These are phyloP conservation scores for Ascochyta rabiei DNA, from an alignment of 2,329 filamentous ascomycete species.

Conservation along the genomic window DNA sequence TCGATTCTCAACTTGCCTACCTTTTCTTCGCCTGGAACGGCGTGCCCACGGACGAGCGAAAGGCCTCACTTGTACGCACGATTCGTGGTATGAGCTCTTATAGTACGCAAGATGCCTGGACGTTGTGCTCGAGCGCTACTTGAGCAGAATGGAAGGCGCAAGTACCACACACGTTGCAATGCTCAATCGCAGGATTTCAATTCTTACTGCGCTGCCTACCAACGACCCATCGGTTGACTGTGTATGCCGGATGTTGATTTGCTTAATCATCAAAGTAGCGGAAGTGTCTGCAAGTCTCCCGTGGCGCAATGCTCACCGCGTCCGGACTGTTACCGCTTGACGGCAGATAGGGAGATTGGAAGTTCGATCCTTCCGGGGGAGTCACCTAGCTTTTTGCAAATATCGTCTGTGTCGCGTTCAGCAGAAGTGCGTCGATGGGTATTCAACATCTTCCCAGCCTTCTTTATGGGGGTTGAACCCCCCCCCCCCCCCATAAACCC, in stretches of 20 bases:
- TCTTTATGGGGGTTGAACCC: no score
- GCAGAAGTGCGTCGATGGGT: neutral
- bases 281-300: neutral
- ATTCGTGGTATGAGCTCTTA: neutral
- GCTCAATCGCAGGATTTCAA: no score
- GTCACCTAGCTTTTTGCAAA: neutral
- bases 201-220: no score
- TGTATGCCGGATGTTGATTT: no score
- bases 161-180: no score
- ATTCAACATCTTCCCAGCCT: no score
- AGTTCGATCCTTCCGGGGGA: slow-evolving; percentile 16
- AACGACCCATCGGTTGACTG: no score
- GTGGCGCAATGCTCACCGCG: slow-evolving; percentile 9
- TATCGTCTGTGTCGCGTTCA: neutral
- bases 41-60: neutral
- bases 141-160: no score
- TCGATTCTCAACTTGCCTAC: neutral
- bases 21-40: neutral
- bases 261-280: no score
- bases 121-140: no score
- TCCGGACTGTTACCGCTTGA: slow-evolving; percentile 11
- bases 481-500: no score
- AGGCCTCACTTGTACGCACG: neutral
- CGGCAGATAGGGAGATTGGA: slow-evolving; percentile 14
- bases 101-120: neutral